Evolutionary conservation across 1,284 basidiomycete species (phyloP), one percentile per base, ranked within the genome.

Genomic region (Cryptococcus sp.): DNA sequence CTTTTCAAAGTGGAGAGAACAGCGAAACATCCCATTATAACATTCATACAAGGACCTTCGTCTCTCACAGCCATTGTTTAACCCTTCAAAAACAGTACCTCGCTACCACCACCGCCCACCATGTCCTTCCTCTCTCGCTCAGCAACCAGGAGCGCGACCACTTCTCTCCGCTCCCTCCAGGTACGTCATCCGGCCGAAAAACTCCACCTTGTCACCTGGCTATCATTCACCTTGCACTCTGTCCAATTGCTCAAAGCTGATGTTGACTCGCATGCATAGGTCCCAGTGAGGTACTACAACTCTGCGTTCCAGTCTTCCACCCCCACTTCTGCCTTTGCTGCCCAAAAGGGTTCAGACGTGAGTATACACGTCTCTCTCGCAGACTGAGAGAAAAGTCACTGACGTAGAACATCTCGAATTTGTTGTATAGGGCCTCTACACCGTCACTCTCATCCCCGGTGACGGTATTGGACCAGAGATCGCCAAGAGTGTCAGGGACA

Each of bases 381-480:
- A 27, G 15, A 22, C 19, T 27, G 45, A 22, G 45, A 19, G 41
- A 27, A 23, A 38, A 35, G 46, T 49, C 53, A 60, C n/a, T 44
- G n/a, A 44, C 19, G 10, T 46, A 48, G 25, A 47, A 39, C 31
- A 35, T 13, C 31, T 35, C 27, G 27, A 31, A 31, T 5, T 10
- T 31, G 5, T 31, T 17, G 54, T 54, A 27, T 72, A 94, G 91
- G 94, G 94, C 66, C 96, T 96, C 84, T 97, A 93, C 82, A 88
- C 88, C 50, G 71, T 68, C 50, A 62, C 70, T 42, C 64, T 70
- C 40, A 68, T 75, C 65, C 64, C 71, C 52, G 68, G 77, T 63
- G 66, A 68, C 64, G 74, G 70, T 80, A 99, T 99, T 83, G 96
- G 96, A 51, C 93, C 95, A 50, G 96, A 99, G 83, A 98, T 99